phyloP scores from a whole-genome alignment of 305 asterid species.

The Fraxinus sp. region DNA sequence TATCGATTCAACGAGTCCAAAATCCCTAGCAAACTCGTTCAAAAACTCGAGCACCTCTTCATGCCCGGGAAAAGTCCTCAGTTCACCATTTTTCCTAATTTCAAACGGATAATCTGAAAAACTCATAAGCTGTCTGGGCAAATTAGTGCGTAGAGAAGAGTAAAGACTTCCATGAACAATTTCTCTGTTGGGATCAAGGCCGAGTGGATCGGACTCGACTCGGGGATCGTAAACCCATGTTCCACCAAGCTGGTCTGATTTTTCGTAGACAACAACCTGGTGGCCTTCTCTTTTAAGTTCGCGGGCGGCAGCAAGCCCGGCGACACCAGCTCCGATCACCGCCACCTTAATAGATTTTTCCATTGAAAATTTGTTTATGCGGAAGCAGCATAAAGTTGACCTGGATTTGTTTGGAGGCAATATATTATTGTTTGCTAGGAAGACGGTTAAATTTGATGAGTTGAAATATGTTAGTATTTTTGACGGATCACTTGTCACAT shows the following conservation, averaged over 20 bases:
- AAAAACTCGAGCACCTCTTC: constrained; percentile 55
- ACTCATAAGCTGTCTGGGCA: constrained; percentile 59
- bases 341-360: constrained; percentile 45
- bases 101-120: constrained; percentile 55
- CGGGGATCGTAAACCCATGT: constrained; percentile 54
- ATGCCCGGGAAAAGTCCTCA: constrained; percentile 51
- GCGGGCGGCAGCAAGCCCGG: constrained; percentile 52
- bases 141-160: constrained; percentile 51
- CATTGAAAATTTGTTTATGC: constrained; percentile 19
- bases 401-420: background rate
- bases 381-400: background rate
- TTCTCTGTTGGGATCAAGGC: constrained; percentile 54
- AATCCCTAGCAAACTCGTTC: constrained; percentile 42
- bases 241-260: constrained; percentile 54
- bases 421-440: background rate
- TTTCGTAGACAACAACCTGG: constrained; percentile 47
- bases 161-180: constrained; percentile 54
- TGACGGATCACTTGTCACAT: background rate
- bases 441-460: background rate
- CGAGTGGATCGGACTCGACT: constrained; percentile 56
- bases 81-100: constrained; percentile 18
- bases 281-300: constrained; percentile 54
- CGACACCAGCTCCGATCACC: constrained; percentile 72
- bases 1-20: constrained; percentile 41
- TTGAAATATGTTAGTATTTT: background rate